Evolutionary conservation across 805 yeast species (phyloP).

Genomic region (Candida saitoana): DNA sequence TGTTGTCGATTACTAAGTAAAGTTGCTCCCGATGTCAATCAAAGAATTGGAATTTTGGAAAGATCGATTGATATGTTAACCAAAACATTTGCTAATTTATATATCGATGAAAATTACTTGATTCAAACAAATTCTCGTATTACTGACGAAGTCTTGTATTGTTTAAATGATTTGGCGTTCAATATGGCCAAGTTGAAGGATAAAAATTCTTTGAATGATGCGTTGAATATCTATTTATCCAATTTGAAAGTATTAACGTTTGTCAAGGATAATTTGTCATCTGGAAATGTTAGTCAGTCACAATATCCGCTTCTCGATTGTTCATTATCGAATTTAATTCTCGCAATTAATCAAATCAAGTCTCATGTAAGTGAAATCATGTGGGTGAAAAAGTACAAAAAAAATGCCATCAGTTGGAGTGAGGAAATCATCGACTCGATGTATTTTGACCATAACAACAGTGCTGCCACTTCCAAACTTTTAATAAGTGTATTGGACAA

Average conservation of each 20-base stretch:
- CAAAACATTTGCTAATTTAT: constrained; percentile 23
- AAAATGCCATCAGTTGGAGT: constrained; percentile 38
- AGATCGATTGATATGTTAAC: constrained; percentile 31
- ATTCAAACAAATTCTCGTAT: constrained; percentile 23
- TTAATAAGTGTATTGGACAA: constrained; percentile 28
- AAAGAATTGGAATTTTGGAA: constrained; percentile 22
- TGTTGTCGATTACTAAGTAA: constrained; percentile 34
- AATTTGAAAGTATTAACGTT: constrained; percentile 24
- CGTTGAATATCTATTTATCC: constrained; percentile 36
- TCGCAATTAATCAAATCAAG: constrained; percentile 28
- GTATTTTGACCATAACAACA: constrained; percentile 25
- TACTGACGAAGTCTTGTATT: constrained; percentile 34
- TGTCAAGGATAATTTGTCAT: constrained; percentile 15
- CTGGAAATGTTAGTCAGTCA: constrained; percentile 19
- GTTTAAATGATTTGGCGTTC: constrained; percentile 34
- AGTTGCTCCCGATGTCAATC: constrained; percentile 17
- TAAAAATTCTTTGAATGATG: constrained; percentile 14
- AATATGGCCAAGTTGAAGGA: constrained; percentile 19
- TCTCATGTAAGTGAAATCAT: constrained; percentile 39
- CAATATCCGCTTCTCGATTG: constrained; percentile 36
- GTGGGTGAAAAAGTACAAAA: constrained; percentile 37
- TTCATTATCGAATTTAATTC: constrained; percentile 22
- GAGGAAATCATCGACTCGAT: constrained; percentile 38
- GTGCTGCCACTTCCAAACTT: constrained; percentile 25
- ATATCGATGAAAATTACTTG: constrained; percentile 21